Percentiles rank a stretch among this genome's conserved stretches.
phyloP scores from a whole-genome alignment of 2,329 filamentous ascomycete species.

The Kalmusia sp. region DNA sequence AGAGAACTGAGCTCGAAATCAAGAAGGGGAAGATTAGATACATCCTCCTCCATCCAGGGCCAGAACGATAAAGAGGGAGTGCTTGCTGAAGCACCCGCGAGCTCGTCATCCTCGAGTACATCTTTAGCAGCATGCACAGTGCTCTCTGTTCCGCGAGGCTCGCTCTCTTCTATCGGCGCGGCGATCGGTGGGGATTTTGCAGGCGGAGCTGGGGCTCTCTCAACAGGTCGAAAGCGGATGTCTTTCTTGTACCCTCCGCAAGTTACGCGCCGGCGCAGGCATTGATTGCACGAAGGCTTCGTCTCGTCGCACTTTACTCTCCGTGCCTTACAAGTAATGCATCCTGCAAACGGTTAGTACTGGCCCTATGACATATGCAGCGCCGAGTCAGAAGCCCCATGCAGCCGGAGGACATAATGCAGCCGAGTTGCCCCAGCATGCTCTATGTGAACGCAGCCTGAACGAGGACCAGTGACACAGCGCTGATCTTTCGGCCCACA shows the following conservation, averaged over 20 bases:
- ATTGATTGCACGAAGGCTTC: slow-evolving; percentile 71
- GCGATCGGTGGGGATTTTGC: neutral
- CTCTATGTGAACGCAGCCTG: neutral
- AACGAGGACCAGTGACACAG: neutral
- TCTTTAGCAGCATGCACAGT: neutral
- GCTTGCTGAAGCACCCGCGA: neutral
- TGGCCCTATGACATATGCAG: neutral
- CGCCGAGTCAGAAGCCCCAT: neutral
- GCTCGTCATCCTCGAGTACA: neutral
- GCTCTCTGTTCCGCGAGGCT: neutral
- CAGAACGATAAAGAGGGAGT: neutral
- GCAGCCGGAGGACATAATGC: neutral
- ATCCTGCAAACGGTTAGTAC: slow-evolving; percentile 56
- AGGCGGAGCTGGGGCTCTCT: slow-evolving; percentile 25
- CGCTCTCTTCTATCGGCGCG: slow-evolving; percentile 14
- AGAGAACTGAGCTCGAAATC: slow-evolving; percentile 5
- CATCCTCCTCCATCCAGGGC: slow-evolving; percentile 8
- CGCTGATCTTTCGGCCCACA: slow-evolving; percentile 1
- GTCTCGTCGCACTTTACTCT: slow-evolving; percentile 75
- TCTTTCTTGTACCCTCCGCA: slow-evolving; percentile 76
- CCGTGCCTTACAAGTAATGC: slow-evolving; percentile 75
- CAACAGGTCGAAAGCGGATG: slow-evolving; percentile 66
- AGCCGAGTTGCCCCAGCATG: neutral
- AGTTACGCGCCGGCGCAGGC: slow-evolving; percentile 66
- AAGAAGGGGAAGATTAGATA: neutral